A percentile compares a stretch with the other conserved stretches of the same genome.
Conservation (phyloP, 2,329 filamentous ascomycete species). For the Fusarium brachygibbosum region DNA sequence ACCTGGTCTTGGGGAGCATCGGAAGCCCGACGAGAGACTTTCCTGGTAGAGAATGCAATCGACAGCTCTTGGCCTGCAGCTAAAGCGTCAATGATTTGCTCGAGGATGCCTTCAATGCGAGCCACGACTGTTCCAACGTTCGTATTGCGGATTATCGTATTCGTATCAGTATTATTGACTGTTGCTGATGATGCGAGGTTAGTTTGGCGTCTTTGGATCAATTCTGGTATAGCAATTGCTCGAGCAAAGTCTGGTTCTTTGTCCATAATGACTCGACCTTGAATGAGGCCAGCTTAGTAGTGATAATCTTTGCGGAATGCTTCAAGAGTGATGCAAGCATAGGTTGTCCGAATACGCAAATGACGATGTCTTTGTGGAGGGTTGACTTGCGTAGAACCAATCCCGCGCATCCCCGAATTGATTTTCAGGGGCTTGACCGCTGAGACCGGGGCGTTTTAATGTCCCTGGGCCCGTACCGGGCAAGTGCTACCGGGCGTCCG, state of each 20-base stretch:
- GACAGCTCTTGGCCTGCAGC: conserved; percentile 45
- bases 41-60: conserved; percentile 48
- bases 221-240: conserved; percentile 25
- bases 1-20: conserved; percentile 41
- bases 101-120: conserved; percentile 56
- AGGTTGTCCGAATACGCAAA: conserved; percentile 30
- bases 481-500: conserved; percentile 33
- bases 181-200: conserved; percentile 6
- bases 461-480: background rate
- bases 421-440: conserved; percentile 43
- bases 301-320: background rate
- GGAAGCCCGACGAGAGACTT: conserved; percentile 23
- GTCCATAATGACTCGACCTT: conserved; percentile 10
- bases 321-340: background rate
- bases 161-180: conserved; percentile 38
- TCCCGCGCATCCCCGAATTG: conserved; percentile 5
- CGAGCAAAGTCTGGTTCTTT: conserved; percentile 2
- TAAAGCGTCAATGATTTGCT: conserved; percentile 49
- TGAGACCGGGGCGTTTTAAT: conserved; percentile 27
- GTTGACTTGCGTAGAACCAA: conserved; percentile 14
- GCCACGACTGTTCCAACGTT: conserved; percentile 49
- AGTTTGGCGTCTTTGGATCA: conserved; percentile 11
- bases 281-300: background rate
- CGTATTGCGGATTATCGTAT: conserved; percentile 34
- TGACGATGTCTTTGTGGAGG: conserved; percentile 8